These are phyloP conservation scores for Neostapfia colusana DNA, from an alignment of 176 grass and related monocot species.

Conservation along the genomic window DNA sequence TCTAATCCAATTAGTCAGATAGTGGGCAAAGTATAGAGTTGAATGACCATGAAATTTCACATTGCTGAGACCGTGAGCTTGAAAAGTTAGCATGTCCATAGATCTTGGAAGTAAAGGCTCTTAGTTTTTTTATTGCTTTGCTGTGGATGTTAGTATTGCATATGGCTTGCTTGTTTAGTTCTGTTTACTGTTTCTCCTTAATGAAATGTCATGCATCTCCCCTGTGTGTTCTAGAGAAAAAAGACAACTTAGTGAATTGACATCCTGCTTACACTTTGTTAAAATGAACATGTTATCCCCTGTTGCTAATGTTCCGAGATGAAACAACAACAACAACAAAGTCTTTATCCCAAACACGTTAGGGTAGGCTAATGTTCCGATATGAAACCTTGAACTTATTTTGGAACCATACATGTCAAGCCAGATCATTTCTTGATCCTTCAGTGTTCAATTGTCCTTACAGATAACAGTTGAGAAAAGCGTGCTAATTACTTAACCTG, in stretches of 20 bases:
- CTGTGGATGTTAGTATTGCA: not conserved
- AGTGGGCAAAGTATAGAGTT: not conserved
- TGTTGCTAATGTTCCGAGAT: not conserved
- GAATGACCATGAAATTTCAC: not conserved
- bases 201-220: not conserved
- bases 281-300: not conserved
- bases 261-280: not conserved
- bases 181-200: not conserved
- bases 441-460: not conserved
- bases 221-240: not conserved
- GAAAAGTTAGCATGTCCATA: not conserved
- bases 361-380: too few species aligned
- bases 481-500: conserved; percentile 8
- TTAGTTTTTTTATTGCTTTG: not conserved
- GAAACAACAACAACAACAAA: too few species aligned
- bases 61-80: not conserved
- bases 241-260: not conserved
- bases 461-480: conserved; percentile 21
- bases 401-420: not conserved
- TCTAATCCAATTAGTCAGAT: not conserved
- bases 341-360: too few species aligned
- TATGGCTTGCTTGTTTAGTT: not conserved
- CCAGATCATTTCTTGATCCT: conserved; percentile 13
- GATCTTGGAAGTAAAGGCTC: not conserved
- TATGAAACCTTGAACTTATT: conserved; percentile 19